Conservation (phyloP, 108 stramenopile species). For the Chaetoceros tenuissimus region DNA sequence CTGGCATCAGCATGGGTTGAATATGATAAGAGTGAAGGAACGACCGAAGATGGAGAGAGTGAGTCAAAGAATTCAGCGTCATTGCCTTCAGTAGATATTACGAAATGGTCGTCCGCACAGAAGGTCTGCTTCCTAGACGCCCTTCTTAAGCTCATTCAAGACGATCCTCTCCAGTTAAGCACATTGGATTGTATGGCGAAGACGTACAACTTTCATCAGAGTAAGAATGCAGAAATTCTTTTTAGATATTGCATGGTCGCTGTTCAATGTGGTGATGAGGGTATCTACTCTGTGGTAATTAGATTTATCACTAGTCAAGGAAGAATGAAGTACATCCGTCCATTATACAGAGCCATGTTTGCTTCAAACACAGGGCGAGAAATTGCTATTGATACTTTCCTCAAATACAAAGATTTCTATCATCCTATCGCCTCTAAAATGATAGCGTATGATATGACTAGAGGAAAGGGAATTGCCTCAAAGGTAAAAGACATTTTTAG, state of each 20-base stretch:
- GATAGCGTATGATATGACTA: conserved; percentile 83
- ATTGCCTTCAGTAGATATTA: conserved; percentile 31
- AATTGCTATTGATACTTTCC: conserved; percentile 72
- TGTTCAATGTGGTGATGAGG: conserved; percentile 56
- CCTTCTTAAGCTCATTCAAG: conserved; percentile 21
- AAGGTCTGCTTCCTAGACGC: conserved; percentile 82
- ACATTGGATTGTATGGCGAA: conserved; percentile 66
- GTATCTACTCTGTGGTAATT: conserved; percentile 54
- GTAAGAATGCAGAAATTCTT: conserved; percentile 84
- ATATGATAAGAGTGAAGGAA: conserved; percentile 17
- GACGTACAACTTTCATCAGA: conserved; percentile 46
- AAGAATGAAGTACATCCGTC: conserved; percentile 97
- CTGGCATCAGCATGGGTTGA: conserved; percentile 68
- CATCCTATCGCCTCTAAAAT: conserved; percentile 93
- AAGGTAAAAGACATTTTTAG: too few species aligned
- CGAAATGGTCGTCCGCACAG: conserved; percentile 79
- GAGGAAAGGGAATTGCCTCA: too few species aligned
- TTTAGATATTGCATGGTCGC: conserved; percentile 88
- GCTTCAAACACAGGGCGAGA: conserved; percentile 51
- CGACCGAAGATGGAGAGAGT: conserved; percentile 1
- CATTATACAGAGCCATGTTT: conserved; percentile 81
- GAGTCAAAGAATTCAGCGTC: too few species aligned
- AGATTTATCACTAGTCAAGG: conserved; percentile 93
- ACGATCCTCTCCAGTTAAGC: conserved; percentile 34
- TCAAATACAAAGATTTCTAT: conserved; percentile 78